A percentile compares a stretch with the other conserved stretches of the same genome.
Conservation (phyloP, 179 eudicot species). For the Actinidia chinensis region DNA sequence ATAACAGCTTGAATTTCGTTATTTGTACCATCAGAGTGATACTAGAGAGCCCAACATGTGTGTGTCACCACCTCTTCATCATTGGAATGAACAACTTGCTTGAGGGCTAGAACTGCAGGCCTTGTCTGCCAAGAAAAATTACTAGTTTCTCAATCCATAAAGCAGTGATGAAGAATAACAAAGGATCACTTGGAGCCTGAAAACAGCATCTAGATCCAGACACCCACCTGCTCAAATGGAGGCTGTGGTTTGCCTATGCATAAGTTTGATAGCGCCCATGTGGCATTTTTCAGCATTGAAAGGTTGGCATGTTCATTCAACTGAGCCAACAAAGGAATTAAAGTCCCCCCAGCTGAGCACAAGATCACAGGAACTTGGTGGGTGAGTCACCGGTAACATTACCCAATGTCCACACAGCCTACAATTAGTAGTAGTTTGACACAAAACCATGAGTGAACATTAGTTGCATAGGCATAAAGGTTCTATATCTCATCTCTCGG, state of each 20-base stretch:
- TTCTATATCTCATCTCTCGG: conserved; percentile 74
- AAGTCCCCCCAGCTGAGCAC: conserved; percentile 41
- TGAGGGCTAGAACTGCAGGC: conserved; percentile 74
- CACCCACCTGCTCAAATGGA: conserved; percentile 44
- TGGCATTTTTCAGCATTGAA: conserved; percentile 33
- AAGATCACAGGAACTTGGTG: conserved; percentile 35
- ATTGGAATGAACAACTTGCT: conserved; percentile 64
- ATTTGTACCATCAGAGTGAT: conserved; percentile 84
- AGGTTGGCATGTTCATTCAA: conserved; percentile 31
- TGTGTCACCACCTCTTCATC: conserved; percentile 87
- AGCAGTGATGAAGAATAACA: not conserved
- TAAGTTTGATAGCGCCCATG: conserved; percentile 57
- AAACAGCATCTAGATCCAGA: not conserved
- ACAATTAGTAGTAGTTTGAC: not conserved
- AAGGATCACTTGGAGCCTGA: not conserved
- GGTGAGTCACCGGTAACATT: conserved; percentile 45
- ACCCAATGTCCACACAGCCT: conserved; percentile 55
- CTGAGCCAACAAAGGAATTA: conserved; percentile 28
- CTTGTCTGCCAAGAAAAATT: conserved; percentile 35
- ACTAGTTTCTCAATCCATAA: not conserved
- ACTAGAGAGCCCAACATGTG: conserved; percentile 91
- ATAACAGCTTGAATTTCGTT: conserved; percentile 90
- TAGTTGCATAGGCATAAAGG: not conserved
- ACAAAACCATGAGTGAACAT: not conserved
- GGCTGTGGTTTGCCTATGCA: conserved; percentile 75